Evolutionary conservation across 2,329 filamentous ascomycete genomes (phyloP), one percentile per base, ranked within the genome.

Genomic region (Elsinoe necatrix): DNA sequence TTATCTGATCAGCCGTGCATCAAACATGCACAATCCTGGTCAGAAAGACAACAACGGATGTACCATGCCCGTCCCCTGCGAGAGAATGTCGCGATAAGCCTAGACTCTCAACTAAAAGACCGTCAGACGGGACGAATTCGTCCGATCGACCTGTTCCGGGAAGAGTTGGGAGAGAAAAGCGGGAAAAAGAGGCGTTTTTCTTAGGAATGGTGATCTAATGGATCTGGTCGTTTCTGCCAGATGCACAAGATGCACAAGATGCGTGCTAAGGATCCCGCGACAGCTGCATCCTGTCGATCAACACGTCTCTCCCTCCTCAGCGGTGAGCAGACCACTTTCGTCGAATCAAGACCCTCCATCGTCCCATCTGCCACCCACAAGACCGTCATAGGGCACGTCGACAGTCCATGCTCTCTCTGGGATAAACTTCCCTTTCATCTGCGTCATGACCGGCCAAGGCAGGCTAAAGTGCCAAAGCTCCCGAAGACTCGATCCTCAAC

Each of bases 401-500:
- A 4, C 27, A 4, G 27, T 29, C 27, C 27, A 29, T 29, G 27
- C 27, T 29, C 27, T 9, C 27, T 29, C 27, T 29, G 27, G 31
- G 18, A 52, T 37, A 35, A 25, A 27, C 29, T 39, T 52, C 31
- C 48, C 20, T 23, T 37, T 52, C 48, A 37, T 37, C 48, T 52
- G 48, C 48, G 48, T 52, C 48, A 52, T 52, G 31, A 52, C 29
- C 29, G 48, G 48, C 48, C 48, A 52, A 52, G 48, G 48, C 29
- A 52, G 48, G 48, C 48, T 52, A 52, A 52, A 37, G 48, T 39
- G 45, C 48, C 48, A 52, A 34, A 35, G 48, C 48, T 52, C 48
- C 16, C 45, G 12, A 37, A 37, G n/a, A 35, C 21, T 52, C 48
- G 48, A 52, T 52, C 31, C 48, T 52, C 48, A 52, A 52, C 48